Evolutionary conservation across 2,329 filamentous ascomycete species (phyloP).

Genomic region (Aspergillus hortae): DNA sequence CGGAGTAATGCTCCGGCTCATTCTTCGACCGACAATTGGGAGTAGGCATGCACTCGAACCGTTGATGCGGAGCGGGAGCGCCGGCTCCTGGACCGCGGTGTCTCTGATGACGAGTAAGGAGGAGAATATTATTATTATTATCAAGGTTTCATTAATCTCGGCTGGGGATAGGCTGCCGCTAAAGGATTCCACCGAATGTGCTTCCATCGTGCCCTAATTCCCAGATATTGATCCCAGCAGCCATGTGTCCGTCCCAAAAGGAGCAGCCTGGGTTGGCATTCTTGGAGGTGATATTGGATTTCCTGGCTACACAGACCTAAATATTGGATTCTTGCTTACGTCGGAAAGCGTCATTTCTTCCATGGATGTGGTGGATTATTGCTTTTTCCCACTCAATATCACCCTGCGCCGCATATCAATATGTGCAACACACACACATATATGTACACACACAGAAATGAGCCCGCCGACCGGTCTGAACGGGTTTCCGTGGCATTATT

Average conservation of each 20-base stretch:
- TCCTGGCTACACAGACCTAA: no score
- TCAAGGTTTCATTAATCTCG: neutral
- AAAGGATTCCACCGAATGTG: no score
- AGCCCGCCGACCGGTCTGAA: neutral
- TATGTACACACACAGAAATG: neutral
- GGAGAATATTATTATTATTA: neutral
- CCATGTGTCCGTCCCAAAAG: no score
- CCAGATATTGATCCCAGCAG: no score
- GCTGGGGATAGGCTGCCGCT: no score
- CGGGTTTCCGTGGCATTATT: neutral
- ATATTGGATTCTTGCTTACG: no score
- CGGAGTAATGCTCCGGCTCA: neutral
- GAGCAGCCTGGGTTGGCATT: no score
- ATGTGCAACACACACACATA: neutral
- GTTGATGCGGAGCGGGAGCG: conserved; percentile 7
- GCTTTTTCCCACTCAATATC: neutral
- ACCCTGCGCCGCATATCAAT: neutral
- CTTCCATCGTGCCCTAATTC: no score
- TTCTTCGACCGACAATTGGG: neutral
- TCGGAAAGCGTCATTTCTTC: no score
- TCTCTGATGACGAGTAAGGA: neutral
- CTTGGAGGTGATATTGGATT: no score
- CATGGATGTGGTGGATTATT: neutral
- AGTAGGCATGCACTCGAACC: conserved; percentile 8
- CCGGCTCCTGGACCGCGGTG: neutral